Evolutionary conservation across 257 asterid species (phyloP).

Genomic region (Oldenlandia corymbosa): DNA sequence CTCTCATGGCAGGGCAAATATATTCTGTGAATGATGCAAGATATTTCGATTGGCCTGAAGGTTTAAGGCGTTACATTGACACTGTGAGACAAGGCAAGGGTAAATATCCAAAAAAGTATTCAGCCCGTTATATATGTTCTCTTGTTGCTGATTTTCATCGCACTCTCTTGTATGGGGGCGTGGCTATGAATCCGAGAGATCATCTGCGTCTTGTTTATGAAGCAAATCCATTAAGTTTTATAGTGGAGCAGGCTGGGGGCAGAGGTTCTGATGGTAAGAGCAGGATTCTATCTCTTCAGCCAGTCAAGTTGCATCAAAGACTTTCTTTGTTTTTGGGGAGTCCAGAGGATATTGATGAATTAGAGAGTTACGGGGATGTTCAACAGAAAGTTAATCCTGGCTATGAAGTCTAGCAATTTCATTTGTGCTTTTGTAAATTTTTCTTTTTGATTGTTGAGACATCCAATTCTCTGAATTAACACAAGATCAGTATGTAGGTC

Average conservation of each 20-base stretch:
- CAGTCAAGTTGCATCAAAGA: conserved; percentile 77
- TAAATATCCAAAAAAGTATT: conserved; percentile 69
- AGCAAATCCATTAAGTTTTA: conserved; percentile 84
- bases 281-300: conserved; percentile 76
- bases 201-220: conserved; percentile 98
- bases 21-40: conserved; percentile 97
- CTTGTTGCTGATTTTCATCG: conserved; percentile 97
- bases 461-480: background rate
- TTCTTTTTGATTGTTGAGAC: background rate
- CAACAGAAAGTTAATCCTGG: conserved; percentile 95
- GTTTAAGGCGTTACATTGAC: conserved; percentile 74
- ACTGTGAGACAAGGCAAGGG: conserved; percentile 88
- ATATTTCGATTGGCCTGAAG: conserved; percentile 94
- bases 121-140: conserved; percentile 93
- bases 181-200: conserved; percentile 90
- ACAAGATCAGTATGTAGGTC: background rate
- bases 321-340: conserved; percentile 86
- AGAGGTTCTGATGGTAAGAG: conserved; percentile 75
- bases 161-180: conserved; percentile 83
- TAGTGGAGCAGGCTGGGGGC: conserved; percentile 91
- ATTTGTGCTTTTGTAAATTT: background rate
- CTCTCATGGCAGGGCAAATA: conserved; percentile 65
- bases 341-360: conserved; percentile 70
- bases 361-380: conserved; percentile 77
- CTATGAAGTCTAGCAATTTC: conserved; percentile 51